Evolutionary conservation across 1,139 yeast species (phyloP), one percentile per base, ranked within the genome.

Genomic region (Magnusiomyces ingens): DNA sequence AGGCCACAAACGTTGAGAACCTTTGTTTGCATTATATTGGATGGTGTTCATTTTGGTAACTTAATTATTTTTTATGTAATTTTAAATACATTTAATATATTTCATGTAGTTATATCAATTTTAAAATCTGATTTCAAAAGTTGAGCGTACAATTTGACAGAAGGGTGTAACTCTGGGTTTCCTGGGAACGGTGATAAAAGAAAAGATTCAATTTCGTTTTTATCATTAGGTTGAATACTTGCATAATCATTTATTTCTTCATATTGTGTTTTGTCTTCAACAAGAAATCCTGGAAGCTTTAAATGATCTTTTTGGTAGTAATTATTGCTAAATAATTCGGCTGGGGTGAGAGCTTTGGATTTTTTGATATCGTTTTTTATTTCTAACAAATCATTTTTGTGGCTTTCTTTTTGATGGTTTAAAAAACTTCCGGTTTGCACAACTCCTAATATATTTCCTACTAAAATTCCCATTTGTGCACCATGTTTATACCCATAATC

Each of bases 31-130:
- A 93, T 69, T 94, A 88, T 66, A 87, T 94, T 58, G 99, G 99
- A 18, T 94, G 99, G 99, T 93, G 99, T 71, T 87, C 98, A 0
- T 93, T 91, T 80, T 93, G 99, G 98, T 91, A 63, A 60, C 3
- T 44, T 15, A 29, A 10, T 29, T 43, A 6, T 42, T 19, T 26
- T 17, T 36, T 17, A 12, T 50, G 15, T 11, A 18, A 18, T 26
- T 48, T 38, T 35, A 40, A 19, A 36, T 19, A 6, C 4, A 11
- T 41, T 41, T 41, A 41, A 15, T 18, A 18, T 41, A 4, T 13
- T 6, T 18, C 13, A 4, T 18, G 17, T 41, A 42, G 17, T 36
- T 13, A 36, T 36, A 19, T 47, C 17, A 13, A 21, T 22, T 4
- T 37, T 38, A 4, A 36, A 19, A 17, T n/a, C 18, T 47, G 6